phyloP scores from a whole-genome alignment of 2,329 filamentous ascomycete species.

The Fonsecaea erecta region DNA sequence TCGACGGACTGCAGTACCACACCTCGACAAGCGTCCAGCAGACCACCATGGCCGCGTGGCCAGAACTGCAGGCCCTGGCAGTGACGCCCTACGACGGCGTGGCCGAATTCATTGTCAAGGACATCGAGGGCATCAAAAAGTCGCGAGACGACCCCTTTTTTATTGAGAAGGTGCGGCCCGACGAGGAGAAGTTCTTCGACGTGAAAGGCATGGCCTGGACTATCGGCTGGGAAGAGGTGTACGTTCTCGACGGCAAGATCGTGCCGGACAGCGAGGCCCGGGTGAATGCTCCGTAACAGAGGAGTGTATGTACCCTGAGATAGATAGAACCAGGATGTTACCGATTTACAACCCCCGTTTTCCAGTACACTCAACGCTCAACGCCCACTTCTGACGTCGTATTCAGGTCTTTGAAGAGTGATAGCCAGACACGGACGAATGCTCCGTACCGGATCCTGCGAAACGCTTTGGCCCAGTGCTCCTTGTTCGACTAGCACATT shows the following conservation, averaged over 20 bases:
- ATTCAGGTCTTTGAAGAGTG: too few species aligned
- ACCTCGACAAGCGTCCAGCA: background rate
- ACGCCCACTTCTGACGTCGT: too few species aligned
- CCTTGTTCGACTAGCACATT: background rate
- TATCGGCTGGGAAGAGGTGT: constrained; percentile 8
- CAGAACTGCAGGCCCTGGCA: constrained; percentile 3
- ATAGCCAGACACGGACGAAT: too few species aligned
- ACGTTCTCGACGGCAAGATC: background rate
- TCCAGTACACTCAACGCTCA: too few species aligned
- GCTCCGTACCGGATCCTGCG: too few species aligned
- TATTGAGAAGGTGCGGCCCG: background rate
- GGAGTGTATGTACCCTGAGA: too few species aligned
- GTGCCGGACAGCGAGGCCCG: background rate
- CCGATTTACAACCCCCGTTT: too few species aligned
- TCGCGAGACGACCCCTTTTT: constrained; percentile 6
- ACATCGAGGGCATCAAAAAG: constrained; percentile 7
- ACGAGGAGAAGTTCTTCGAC: constrained; percentile 13
- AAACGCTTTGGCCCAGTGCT: background rate
- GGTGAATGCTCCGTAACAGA: background rate
- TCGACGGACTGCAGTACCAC: constrained; percentile 11
- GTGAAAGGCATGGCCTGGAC: constrained; percentile 3
- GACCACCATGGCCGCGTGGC: background rate
- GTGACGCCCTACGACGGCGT: constrained; percentile 10
- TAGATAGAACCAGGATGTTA: too few species aligned
- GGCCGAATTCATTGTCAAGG: constrained; percentile 11